Conservation (phyloP, 768 basidiomycete genomes). For the Tricholoma bakamatsutake region DNA sequence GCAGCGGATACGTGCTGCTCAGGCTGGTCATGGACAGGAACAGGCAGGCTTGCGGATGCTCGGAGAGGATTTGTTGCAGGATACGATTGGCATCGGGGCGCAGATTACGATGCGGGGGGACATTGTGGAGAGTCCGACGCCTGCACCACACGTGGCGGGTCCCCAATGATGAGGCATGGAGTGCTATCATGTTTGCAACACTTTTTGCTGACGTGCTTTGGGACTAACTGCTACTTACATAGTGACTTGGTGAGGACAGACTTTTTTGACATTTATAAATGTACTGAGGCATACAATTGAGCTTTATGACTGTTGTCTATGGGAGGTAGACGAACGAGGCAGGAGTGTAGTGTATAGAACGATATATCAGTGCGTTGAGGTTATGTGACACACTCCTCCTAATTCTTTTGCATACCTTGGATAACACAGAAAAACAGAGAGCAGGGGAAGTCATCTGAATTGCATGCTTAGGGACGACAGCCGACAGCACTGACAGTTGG, state of each 20-base stretch:
- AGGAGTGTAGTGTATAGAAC: too few relatives aligned
- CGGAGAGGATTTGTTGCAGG: conserved; percentile 58
- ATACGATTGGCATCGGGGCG: conserved; percentile 55
- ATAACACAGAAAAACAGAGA: too few relatives aligned
- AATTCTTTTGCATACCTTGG: not conserved
- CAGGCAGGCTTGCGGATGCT: conserved; percentile 44
- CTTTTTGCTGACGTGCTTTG: not conserved
- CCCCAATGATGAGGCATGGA: not conserved
- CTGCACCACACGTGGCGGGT: conserved; percentile 23
- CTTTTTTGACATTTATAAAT: not conserved
- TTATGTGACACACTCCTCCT: too few relatives aligned
- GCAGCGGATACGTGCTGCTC: conserved; percentile 30
- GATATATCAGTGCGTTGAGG: too few relatives aligned
- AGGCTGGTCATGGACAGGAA: conserved; percentile 7
- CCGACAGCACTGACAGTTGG: too few relatives aligned
- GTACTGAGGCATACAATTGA: too few relatives aligned
- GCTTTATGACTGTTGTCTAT: too few relatives aligned
- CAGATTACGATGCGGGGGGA: conserved; percentile 43
- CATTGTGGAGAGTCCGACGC: conserved; percentile 64
- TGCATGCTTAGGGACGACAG: too few relatives aligned
- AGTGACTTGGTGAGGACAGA: not conserved
- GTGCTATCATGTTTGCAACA: not conserved
- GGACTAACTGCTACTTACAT: not conserved
- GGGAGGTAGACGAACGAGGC: too few relatives aligned
- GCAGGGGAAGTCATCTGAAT: too few relatives aligned